These are phyloP conservation scores for Lignosus rhinocerotis DNA, from an alignment of 1,284 basidiomycete genomes.

Conservation along the genomic window DNA sequence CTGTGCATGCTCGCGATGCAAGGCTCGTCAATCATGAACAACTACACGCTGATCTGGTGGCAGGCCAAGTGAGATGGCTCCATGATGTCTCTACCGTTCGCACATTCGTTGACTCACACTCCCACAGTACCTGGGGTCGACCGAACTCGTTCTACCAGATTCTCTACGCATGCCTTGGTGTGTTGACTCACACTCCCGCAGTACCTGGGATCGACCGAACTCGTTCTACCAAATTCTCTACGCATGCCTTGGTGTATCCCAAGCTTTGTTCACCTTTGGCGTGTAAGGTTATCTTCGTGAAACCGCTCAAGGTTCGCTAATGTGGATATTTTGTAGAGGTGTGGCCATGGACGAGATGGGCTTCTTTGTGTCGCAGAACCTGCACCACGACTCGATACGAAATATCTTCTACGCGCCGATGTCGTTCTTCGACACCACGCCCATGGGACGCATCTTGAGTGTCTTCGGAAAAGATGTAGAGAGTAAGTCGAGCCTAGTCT, in stretches of 20 bases:
- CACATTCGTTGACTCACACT: constrained; percentile 17
- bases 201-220: constrained; percentile 48
- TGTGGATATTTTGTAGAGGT: constrained; percentile 42
- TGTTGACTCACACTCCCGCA: constrained; percentile 27
- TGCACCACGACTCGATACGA: constrained; percentile 54
- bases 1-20: constrained; percentile 66
- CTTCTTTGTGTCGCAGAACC: constrained; percentile 57
- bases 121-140: constrained; percentile 45
- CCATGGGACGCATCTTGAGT: constrained; percentile 63
- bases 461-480: constrained; percentile 69
- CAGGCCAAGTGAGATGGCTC: constrained; percentile 51
- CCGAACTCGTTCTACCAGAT: constrained; percentile 68
- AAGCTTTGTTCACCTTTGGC: constrained; percentile 66
- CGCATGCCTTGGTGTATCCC: constrained; percentile 59
- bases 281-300: constrained; percentile 39
- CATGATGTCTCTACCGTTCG: background rate
- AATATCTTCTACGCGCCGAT: constrained; percentile 70
- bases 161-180: constrained; percentile 68
- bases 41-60: constrained; percentile 74
- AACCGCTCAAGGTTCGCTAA: constrained; percentile 21
- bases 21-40: constrained; percentile 52
- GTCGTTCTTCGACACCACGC: constrained; percentile 73
- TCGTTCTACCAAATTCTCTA: constrained; percentile 77
- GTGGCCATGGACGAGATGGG: constrained; percentile 56
- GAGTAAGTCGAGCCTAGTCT: constrained; percentile 36